These are phyloP conservation scores for Borealophlyctis nickersoniae DNA, from an alignment of 192 early-diverging fungal species.

Conservation along the genomic window DNA sequence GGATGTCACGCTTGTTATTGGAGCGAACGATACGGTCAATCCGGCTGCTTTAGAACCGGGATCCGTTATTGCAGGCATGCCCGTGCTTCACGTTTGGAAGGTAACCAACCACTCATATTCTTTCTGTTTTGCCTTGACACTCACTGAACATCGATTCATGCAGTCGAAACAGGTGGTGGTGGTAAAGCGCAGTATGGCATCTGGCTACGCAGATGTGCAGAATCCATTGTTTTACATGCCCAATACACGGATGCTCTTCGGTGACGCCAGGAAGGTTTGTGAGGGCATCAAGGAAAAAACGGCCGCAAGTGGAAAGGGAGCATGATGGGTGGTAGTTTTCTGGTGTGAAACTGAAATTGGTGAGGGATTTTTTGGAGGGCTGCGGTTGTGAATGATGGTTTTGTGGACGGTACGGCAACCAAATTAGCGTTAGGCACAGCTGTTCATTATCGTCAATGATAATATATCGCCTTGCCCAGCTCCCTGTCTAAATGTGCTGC, in stretches of 20 bases:
- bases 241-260: conserved; percentile 38
- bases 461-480: too few species aligned
- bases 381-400: too few species aligned
- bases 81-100: conserved; percentile 39
- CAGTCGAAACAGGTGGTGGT: conserved; percentile 35
- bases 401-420: too few species aligned
- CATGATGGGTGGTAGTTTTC: background rate
- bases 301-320: background rate
- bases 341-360: background rate
- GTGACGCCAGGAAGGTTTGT: conserved; percentile 35
- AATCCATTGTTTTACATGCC: conserved; percentile 35
- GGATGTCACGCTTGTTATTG: conserved; percentile 32
- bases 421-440: too few species aligned
- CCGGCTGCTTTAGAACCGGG: conserved; percentile 31
- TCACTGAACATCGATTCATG: background rate
- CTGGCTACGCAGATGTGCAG: conserved; percentile 36
- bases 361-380: too few species aligned
- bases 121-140: background rate
- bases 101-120: background rate
- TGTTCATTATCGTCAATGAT: too few species aligned
- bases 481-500: too few species aligned
- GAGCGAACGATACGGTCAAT: conserved; percentile 42
- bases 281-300: conserved; percentile 18
- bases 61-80: conserved; percentile 35
- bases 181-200: conserved; percentile 32